Conservation (phyloP, 1,284 basidiomycete species). For the Xerocomus alliaceus region DNA sequence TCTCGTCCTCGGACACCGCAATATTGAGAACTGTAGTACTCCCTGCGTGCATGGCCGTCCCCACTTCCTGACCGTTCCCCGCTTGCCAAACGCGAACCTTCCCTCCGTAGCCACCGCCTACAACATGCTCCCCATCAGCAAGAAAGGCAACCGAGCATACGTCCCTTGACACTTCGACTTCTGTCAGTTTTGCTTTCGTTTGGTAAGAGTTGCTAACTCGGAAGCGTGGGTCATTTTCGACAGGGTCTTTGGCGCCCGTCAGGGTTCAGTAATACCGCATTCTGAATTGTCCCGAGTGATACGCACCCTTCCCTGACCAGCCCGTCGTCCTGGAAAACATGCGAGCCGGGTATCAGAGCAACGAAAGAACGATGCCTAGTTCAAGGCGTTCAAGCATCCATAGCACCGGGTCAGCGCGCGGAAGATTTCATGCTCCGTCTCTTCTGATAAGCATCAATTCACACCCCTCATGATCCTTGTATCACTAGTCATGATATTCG, state of each 20-base stretch:
- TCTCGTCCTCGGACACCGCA: conserved; percentile 4
- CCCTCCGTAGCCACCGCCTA: conserved; percentile 13
- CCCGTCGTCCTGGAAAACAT: not conserved
- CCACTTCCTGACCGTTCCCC: conserved; percentile 8
- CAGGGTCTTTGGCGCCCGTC: not conserved
- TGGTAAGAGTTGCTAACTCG: not conserved
- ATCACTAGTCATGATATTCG: too few species aligned
- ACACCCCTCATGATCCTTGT: too few species aligned
- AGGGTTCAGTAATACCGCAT: not conserved
- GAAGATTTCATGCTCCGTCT: too few species aligned
- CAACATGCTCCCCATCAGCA: not conserved
- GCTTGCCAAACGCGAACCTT: conserved; percentile 7
- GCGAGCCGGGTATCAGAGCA: not conserved
- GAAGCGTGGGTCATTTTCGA: not conserved
- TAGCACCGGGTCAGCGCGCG: not conserved
- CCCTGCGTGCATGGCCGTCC: conserved; percentile 4
- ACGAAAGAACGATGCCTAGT: not conserved
- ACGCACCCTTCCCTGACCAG: conserved; percentile 10
- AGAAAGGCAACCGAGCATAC: conserved; percentile 16
- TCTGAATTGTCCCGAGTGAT: not conserved
- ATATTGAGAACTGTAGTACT: conserved; percentile 4
- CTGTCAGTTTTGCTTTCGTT: not conserved
- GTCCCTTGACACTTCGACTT: conserved; percentile 6
- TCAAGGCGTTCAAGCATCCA: not conserved
- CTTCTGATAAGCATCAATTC: too few species aligned